Conservation (phyloP, 495 filamentous ascomycete genomes). For the Venustampulla echinocandica region DNA sequence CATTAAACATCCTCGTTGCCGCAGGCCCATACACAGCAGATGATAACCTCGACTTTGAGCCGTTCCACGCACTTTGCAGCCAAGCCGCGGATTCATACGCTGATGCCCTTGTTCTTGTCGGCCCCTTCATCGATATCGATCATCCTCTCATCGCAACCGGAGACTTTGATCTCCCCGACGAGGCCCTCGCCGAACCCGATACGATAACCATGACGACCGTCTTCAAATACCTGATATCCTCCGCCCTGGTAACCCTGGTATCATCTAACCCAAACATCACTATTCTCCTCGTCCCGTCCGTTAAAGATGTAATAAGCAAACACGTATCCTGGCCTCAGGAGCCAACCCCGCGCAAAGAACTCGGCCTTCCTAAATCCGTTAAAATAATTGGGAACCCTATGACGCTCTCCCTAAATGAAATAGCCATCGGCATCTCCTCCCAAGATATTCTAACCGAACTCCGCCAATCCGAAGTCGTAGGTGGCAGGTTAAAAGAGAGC, state of each 20-base stretch:
- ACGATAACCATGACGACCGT: slow-evolving; percentile 69
- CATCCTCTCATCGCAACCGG: slow-evolving; percentile 84
- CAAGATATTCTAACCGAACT: slow-evolving; percentile 80
- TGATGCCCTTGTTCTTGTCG: slow-evolving; percentile 73
- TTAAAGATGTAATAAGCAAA: slow-evolving; percentile 74
- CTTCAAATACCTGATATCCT: slow-evolving; percentile 71
- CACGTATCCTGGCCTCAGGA: slow-evolving; percentile 93
- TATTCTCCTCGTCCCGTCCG: slow-evolving; percentile 74
- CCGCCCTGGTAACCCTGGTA: slow-evolving; percentile 55
- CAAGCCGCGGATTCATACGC: slow-evolving; percentile 64
- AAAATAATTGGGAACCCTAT: slow-evolving; percentile 81
- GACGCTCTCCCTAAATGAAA: slow-evolving; percentile 77
- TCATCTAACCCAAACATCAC: slow-evolving; percentile 63
- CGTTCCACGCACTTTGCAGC: slow-evolving; percentile 69
- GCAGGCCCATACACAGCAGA: slow-evolving; percentile 88
- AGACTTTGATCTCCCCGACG: slow-evolving; percentile 80
- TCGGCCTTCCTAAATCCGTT: slow-evolving; percentile 64
- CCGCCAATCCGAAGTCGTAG: slow-evolving; percentile 61
- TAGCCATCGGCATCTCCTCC: slow-evolving; percentile 65
- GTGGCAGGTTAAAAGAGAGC: slow-evolving; percentile 38
- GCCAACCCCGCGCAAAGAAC: slow-evolving; percentile 55
- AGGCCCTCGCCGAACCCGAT: slow-evolving; percentile 58
- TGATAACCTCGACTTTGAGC: slow-evolving; percentile 81
- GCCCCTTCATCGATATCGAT: slow-evolving; percentile 84
- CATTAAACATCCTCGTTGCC: slow-evolving; percentile 67